Evolutionary conservation across 2,329 filamentous ascomycete genomes (phyloP).

Genomic region (Ascochyta pisi): DNA sequence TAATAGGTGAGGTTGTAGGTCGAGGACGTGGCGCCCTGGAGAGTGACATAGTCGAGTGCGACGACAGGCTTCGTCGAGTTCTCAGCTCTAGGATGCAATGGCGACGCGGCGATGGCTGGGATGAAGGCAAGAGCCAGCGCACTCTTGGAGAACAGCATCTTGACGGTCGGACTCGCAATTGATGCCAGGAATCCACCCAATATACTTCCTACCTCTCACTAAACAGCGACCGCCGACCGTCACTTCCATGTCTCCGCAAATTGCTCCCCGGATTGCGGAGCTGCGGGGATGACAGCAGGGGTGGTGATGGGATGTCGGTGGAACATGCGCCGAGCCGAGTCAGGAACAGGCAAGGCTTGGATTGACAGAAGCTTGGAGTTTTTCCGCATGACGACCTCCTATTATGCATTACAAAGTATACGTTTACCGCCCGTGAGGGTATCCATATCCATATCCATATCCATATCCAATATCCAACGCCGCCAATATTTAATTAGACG

Average conservation of each 20-base stretch:
- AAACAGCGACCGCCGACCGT: constrained; percentile 26
- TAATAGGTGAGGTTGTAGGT: constrained; percentile 66
- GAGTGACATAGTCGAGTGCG: constrained; percentile 50
- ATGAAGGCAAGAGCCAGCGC: constrained; percentile 13
- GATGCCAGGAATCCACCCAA: background rate
- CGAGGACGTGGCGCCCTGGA: constrained; percentile 60
- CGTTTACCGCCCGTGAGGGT: background rate
- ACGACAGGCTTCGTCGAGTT: constrained; percentile 30
- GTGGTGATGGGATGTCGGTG: constrained; percentile 7
- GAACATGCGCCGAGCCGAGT: constrained; percentile 10
- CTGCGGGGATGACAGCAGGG: constrained; percentile 8
- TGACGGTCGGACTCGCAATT: background rate
- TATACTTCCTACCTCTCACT: constrained; percentile 12
- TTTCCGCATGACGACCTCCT: background rate
- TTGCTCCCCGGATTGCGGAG: constrained; percentile 30
- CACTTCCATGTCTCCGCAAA: constrained; percentile 36
- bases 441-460: background rate
- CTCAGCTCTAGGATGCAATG: constrained; percentile 2
- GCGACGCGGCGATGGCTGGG: constrained; percentile 18
- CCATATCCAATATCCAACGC: background rate
- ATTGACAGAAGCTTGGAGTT: constrained; percentile 6
- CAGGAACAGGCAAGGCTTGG: constrained; percentile 5
- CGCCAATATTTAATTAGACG: background rate
- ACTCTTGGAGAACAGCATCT: constrained; percentile 21
- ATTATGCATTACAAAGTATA: background rate